Evolutionary conservation across 208 protist genomes (phyloP), one percentile per base, ranked within the genome.

Genomic region (Acanthamoeba lenticulata): DNA sequence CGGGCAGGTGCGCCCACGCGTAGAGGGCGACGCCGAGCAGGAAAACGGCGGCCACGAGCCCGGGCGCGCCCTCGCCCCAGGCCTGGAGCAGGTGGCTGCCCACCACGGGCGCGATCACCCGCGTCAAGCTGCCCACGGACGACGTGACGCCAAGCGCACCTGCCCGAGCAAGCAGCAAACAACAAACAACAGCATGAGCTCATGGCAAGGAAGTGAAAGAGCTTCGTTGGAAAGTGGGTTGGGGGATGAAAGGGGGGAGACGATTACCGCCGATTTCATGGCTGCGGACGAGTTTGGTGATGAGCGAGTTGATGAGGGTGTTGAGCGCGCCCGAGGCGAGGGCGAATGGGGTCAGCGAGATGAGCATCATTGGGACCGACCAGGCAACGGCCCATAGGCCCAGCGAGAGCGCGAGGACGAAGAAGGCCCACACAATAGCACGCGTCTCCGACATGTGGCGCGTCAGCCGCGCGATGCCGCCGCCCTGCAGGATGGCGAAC

Each of bases 291-390:
- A 36, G 42, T 9, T 62, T 52, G 42, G 79, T 89, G 79, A 89
- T 89, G 47, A 52, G 49, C 9, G 79, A 89, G 47, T 89, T 89
- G 45, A 89, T 89, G 47, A 89, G 79, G 27, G 79, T 89, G 29
- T 89, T 52, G 47, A 89, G 49, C n/a, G 32, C 29, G 32, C 47
- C 79, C 32, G 79, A 38, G n/a, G 79, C 27, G 29, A 89, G 79
- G 32, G 79, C 24, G n/a, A 89, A 89, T 5, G 79, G 79, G 32
- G 32, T 44, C 5, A 89, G 49, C 11, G 49, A 21, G n/a, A 89
- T 38, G 79, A 89, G 79, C 17, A 89, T 38, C 9, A 89, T 21
- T 1, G 79, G 49, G 24, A 89, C 27, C 3, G 42, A 52, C 21
- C 21, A 40, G 11, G 49, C 40, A 27, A 89, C 27, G 13, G 79